Evolutionary conservation across 164 flowering plant species (phyloP), one percentile per base, ranked within the genome.

Genomic region (Chloranthus sessilifolius): DNA sequence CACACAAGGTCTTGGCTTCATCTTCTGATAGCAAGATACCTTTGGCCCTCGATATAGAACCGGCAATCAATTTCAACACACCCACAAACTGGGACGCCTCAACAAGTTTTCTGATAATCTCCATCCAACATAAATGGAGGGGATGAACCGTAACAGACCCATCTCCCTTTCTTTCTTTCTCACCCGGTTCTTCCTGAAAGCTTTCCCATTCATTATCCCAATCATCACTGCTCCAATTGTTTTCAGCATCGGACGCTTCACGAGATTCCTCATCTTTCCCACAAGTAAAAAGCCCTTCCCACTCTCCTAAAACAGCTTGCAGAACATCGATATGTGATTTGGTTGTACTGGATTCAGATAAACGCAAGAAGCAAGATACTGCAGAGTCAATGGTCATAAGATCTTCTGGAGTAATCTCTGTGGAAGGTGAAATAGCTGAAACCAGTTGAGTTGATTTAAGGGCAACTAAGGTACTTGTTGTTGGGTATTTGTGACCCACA

Each of bases 131-230:
- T 2, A 22, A 55, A 60, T 89, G 99, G 17, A 94, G 67, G 33
- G 97, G 95, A 68, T 89, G 88, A 50, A 81, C 37, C 1, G 67
- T 64, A 58, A 47, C 15, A 40, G 55, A 23, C 17, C 27, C 50
- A 20, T 27, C 65, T 17, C 55, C 59, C 46, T 70, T 61, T 24
- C 61, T 64, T 52, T 70, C 74, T 42, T 62, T 69, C 40, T 64
- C 63, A 28, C 43, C 24, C 0, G 81, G 60, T 38, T 71, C 82
- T 53, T 87, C 96, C 56, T 82, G 88, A 62, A 86, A 82, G 64
- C 75, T 91, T 56, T 87, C 99, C 97, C 99, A 94, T 33, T 92
- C 96, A 43, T 84, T 96, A 50, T 83, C 92, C 99, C 97, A 94
- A 49, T 71, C 81, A 53, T 89, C 89, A 56, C 50, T 63, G 65